Evolutionary conservation across 1,139 yeast species (phyloP), one percentile per base, ranked within the genome.

Genomic region (Kurtzmaniella natalensis): DNA sequence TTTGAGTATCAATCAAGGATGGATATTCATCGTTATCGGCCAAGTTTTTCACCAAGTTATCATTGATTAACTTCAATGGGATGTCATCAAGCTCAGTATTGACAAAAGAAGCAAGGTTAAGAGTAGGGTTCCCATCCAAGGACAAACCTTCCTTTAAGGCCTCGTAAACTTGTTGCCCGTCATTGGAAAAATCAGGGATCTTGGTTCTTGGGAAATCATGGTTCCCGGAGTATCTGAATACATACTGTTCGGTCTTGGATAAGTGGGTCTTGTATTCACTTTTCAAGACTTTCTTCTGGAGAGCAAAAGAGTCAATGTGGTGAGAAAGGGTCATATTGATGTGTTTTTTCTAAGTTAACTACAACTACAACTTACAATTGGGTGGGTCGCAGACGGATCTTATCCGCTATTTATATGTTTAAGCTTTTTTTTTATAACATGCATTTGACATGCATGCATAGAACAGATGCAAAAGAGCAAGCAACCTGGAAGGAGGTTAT

Each of bases 11-110:
- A 51, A 86, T 70, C 57, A 88, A 59, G 30, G 89, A 82, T 7
- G 96, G 96, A 57, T 88, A 88, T 64, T 88, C 96, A 55, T 88
- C 96, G 48, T 83, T 82, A 59, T 88, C 96, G 8, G 96, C 95
- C 53, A 88, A 65, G 59, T 88, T 88, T 70, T 88, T 88, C 46
- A 86, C 81, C 41, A 86, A 50, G 56, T 88, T 87, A 51, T 84
- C 89, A 20, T 55, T 37, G 37, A 81, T 72, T 45, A 88, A 68
- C 45, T 67, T 67, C 40, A 46, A 40, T 18, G 61, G 61, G 24
- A 35, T 38, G 3, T 71, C 77, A 38, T 76, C 76, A 28, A 81
- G 55, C 43, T 67, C 72, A 13, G 95, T 88, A 60, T 85, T 86
- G 45, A 88, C 96, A 54, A 88, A 88, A 18, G 92, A 81, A 7